These are phyloP conservation scores for Funneliformis caledonium DNA, from an alignment of 371 early-diverging fungal species.

Conservation along the genomic window DNA sequence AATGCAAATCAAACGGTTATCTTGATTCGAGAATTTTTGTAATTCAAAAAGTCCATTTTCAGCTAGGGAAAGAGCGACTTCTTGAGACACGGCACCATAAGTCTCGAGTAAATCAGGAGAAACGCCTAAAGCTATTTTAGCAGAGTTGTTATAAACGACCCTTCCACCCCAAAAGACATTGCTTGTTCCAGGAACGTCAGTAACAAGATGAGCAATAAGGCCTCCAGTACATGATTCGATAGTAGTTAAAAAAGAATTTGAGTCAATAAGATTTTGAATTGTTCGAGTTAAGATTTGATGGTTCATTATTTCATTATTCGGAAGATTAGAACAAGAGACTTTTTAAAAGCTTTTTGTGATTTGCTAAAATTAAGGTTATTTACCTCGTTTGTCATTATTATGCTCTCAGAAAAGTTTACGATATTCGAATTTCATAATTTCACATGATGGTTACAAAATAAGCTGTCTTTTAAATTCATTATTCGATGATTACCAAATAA, in stretches of 20 bases:
- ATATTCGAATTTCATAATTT: neutral
- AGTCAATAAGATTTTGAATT: constrained; percentile 6
- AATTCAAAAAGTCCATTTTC: constrained; percentile 2
- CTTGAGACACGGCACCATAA: neutral
- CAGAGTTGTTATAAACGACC: neutral
- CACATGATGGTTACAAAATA: neutral
- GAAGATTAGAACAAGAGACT: too few species aligned
- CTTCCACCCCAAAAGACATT: constrained; percentile 7
- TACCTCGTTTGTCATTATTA: too few species aligned
- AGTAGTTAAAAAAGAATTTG: neutral
- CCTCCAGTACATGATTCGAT: constrained; percentile 11
- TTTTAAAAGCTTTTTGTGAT: too few species aligned
- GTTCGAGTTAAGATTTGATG: too few species aligned
- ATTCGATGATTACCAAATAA: neutral
- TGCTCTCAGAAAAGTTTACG: too few species aligned
- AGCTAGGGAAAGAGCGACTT: neutral
- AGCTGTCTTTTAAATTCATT: neutral
- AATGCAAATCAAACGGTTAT: constrained; percentile 2
- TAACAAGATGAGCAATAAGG: neutral
- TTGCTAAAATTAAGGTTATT: too few species aligned
- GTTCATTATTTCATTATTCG: too few species aligned
- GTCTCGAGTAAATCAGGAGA: neutral
- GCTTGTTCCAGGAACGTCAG: constrained; percentile 7
- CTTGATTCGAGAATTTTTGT: neutral
- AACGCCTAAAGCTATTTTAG: constrained; percentile 5